A percentile compares a stretch with the other conserved stretches of the same genome.
Conservation (phyloP, 2,329 filamentous ascomycete species). For the Triangularia verruculosa region DNA sequence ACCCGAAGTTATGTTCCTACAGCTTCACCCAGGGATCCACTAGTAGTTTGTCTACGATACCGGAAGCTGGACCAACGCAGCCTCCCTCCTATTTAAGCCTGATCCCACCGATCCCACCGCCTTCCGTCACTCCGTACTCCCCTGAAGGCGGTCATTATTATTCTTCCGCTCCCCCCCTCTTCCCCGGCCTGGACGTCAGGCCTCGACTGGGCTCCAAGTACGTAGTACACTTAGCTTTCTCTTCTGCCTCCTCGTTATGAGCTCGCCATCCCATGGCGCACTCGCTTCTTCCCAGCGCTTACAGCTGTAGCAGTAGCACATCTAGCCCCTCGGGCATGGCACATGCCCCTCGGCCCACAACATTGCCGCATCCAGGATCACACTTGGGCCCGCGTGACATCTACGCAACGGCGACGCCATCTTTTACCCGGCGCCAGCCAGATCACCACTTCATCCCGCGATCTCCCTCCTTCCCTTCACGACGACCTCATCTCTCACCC, state of each 20-base stretch:
- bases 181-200: conserved; percentile 51
- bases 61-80: conserved; percentile 48
- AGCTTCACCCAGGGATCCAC: conserved; percentile 57
- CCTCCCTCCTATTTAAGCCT: conserved; percentile 50
- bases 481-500: conserved; percentile 52
- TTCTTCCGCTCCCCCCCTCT: conserved; percentile 42
- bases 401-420: conserved; percentile 50
- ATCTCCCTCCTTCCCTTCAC: conserved; percentile 48
- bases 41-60: conserved; percentile 50
- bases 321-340: conserved; percentile 53
- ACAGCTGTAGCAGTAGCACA: conserved; percentile 44
- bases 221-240: conserved; percentile 34
- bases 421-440: conserved; percentile 44
- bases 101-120: conserved; percentile 45
- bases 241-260: conserved; percentile 17
- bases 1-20: conserved; percentile 30
- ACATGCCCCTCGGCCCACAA: conserved; percentile 53
- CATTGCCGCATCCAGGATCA: conserved; percentile 50
- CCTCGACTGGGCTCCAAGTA: conserved; percentile 55
- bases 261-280: conserved; percentile 24
- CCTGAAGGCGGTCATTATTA: conserved; percentile 51
- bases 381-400: conserved; percentile 52
- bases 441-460: conserved; percentile 47
- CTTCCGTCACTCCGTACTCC: conserved; percentile 47
- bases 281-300: conserved; percentile 31